phyloP scores from a whole-genome alignment of 208 protist species.

The Vickermania spadyakhi region DNA sequence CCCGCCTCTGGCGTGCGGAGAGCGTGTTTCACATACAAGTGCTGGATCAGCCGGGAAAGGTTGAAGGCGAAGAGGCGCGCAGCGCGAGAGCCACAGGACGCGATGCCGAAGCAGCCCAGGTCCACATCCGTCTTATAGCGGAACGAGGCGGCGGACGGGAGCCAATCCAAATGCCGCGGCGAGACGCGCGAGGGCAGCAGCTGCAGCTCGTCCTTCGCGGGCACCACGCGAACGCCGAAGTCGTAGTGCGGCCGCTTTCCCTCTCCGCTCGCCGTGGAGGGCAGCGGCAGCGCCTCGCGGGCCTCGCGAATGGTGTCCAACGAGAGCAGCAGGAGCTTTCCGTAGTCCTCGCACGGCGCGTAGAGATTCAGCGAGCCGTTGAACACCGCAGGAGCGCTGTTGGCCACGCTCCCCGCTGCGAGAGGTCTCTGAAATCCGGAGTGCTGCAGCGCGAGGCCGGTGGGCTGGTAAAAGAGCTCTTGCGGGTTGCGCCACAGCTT shows the following conservation, averaged over 20 bases:
- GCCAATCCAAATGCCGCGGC: conserved; percentile 14
- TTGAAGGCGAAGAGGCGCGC: conserved; percentile 49
- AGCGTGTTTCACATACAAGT: conserved; percentile 71
- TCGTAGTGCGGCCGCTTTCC: conserved; percentile 29
- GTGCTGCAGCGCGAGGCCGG: conserved; percentile 55
- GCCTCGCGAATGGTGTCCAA: conserved; percentile 68
- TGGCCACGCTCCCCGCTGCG: conserved; percentile 17
- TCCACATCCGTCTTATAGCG: conserved; percentile 56
- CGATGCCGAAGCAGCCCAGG: conserved; percentile 66
- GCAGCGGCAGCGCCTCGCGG: conserved; percentile 17
- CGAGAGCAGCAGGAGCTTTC: conserved; percentile 65
- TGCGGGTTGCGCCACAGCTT: conserved; percentile 67
- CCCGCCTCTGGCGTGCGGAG: conserved; percentile 6
- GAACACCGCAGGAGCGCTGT: conserved; percentile 48
- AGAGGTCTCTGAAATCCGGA: conserved; percentile 32
- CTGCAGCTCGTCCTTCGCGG: conserved; percentile 17
- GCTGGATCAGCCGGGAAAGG: conserved; percentile 55
- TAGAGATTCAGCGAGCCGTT: conserved; percentile 75
- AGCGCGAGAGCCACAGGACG: conserved; percentile 48
- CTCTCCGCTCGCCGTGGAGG: neutral
- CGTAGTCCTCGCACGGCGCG: conserved; percentile 70
- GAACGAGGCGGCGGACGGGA: conserved; percentile 54
- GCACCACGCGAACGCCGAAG: conserved; percentile 53
- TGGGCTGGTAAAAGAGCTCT: conserved; percentile 79
- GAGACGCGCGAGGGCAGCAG: conserved; percentile 17